phyloP scores from a whole-genome alignment of 768 basidiomycete genomes.

The Suillus sp. region DNA sequence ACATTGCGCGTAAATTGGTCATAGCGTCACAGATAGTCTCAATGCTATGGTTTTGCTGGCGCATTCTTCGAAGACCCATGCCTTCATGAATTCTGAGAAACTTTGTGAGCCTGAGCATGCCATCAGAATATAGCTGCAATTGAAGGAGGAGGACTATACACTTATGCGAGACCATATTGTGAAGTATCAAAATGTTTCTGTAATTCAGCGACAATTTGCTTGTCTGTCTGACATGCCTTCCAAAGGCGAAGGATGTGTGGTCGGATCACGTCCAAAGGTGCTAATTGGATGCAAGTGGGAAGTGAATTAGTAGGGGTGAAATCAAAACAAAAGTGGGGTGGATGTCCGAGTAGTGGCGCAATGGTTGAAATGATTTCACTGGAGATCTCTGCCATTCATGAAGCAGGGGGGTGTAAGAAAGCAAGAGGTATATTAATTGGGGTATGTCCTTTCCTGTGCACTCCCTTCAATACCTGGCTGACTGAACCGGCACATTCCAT shows the following conservation, averaged over 20 bases:
- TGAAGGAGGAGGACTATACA: neutral
- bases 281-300: constrained; percentile 14
- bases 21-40: no score
- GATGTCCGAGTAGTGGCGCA: neutral
- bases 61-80: constrained; percentile 18
- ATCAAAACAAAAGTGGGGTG: neutral
- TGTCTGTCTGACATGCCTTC: constrained; percentile 30
- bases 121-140: neutral
- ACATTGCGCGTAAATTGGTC: no score
- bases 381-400: constrained; percentile 4
- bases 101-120: neutral
- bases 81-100: constrained; percentile 10
- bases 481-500: no score
- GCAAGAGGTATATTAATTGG: no score
- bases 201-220: constrained; percentile 26
- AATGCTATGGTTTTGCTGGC: no score
- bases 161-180: constrained; percentile 26
- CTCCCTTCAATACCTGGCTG: no score
- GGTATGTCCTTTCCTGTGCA: no score
- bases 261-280: constrained; percentile 15
- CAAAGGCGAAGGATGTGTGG: constrained; percentile 22
- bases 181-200: constrained; percentile 25
- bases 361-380: constrained; percentile 7
- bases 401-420: no score
- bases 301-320: neutral